Evolutionary conservation across 2,329 filamentous ascomycete genomes (phyloP).

Genomic region (Aureobasidium sp.): DNA sequence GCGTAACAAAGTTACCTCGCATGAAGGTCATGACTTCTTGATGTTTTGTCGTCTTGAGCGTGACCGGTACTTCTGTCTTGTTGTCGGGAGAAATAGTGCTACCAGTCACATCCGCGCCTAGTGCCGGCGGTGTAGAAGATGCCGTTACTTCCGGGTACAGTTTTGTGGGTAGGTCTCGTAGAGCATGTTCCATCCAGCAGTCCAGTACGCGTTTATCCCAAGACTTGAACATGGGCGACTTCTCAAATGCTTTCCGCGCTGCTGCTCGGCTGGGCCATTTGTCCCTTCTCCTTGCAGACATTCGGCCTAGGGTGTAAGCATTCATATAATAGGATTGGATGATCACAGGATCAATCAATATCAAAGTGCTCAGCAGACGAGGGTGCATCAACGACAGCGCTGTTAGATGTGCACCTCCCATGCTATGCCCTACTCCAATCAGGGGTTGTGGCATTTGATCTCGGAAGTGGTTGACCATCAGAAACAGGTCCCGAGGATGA

Average conservation of each 20-base stretch:
- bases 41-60: conserved; percentile 74
- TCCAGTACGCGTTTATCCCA: conserved; percentile 81
- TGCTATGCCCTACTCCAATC: conserved; percentile 81
- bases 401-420: conserved; percentile 69
- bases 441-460: conserved; percentile 72
- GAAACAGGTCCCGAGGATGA: conserved; percentile 73
- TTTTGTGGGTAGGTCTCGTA: conserved; percentile 65
- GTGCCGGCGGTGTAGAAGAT: conserved; percentile 23
- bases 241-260: conserved; percentile 60
- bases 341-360: conserved; percentile 83
- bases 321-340: conserved; percentile 37
- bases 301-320: conserved; percentile 41
- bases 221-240: conserved; percentile 66
- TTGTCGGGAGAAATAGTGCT: conserved; percentile 13
- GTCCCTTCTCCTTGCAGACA: conserved; percentile 69
- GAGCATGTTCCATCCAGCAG: conserved; percentile 62
- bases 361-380: conserved; percentile 65
- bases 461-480: conserved; percentile 80
- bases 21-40: conserved; percentile 80
- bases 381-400: conserved; percentile 72
- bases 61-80: conserved; percentile 46
- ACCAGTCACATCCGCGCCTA: conserved; percentile 23
- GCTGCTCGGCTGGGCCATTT: conserved; percentile 69
- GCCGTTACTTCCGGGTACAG: conserved; percentile 43
- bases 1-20: conserved; percentile 47